These are phyloP conservation scores for Cryptococcus floricola DNA, from an alignment of 1,284 basidiomycete species.

Conservation along the genomic window DNA sequence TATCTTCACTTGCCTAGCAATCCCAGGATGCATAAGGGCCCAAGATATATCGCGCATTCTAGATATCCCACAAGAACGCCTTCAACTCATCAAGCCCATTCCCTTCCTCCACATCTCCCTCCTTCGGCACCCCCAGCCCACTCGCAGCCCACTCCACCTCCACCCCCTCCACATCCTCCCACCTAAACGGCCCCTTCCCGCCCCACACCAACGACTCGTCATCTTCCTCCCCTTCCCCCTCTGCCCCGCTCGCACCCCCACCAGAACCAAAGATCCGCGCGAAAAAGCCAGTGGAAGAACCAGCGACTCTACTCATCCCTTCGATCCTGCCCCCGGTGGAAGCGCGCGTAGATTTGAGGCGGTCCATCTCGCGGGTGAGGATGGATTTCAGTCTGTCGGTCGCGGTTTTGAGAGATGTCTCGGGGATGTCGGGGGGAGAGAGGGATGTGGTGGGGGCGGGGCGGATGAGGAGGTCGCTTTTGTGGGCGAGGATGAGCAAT, in stretches of 20 bases:
- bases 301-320: constrained; percentile 37
- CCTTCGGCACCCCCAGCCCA: constrained; percentile 25
- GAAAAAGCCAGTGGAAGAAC: constrained; percentile 22
- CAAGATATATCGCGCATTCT: background rate
- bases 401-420: constrained; percentile 21
- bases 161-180: constrained; percentile 47
- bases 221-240: constrained; percentile 25
- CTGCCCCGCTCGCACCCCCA: constrained; percentile 10
- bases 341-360: constrained; percentile 39
- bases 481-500: constrained; percentile 45
- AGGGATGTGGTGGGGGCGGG: constrained; percentile 15
- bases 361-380: constrained; percentile 46
- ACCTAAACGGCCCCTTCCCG: constrained; percentile 37
- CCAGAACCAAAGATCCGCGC: constrained; percentile 18
- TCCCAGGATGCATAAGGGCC: too few relatives aligned
- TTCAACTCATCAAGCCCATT: constrained; percentile 40
- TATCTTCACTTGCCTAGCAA: too few relatives aligned
- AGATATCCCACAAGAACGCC: constrained; percentile 29
- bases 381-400: constrained; percentile 37
- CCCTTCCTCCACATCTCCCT: constrained; percentile 21
- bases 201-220: constrained; percentile 44
- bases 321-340: constrained; percentile 41
- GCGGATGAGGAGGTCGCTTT: constrained; percentile 41
- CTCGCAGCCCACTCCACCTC: constrained; percentile 37
- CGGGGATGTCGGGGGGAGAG: constrained; percentile 27